Evolutionary conservation across 169 alveolate genomes (phyloP), one percentile per base, ranked within the genome.

Genomic region (Babesia microti): DNA sequence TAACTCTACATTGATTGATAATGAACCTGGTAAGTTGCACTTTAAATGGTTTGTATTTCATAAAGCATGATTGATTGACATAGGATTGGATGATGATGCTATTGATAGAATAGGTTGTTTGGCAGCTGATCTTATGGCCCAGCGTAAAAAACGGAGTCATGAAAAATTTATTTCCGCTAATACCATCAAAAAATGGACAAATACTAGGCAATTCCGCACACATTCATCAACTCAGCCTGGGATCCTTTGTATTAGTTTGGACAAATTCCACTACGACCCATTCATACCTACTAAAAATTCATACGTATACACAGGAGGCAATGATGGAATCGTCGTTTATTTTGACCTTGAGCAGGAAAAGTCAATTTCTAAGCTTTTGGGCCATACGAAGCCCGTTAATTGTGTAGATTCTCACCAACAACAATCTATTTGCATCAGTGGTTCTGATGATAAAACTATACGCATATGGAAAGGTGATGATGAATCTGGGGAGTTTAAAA

Each of bases 251-350:
- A 59, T 76, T 18, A 15, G 67, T 4, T 6, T 76, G 29, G 81
- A 76, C 37, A 39, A 55, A 43, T 35, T 19, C 39, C 41, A 27
- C 26, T 37, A 55, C 29, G 29, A 42, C 12, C 41, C 43, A 26
- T 36, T 71, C 17, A 53, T 58, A 27, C 43, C 46, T 27, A 58
- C 46, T 34, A 52, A 6, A 17, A 72, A 49, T 4, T 63, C 65
- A 39, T 34, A 43, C 43, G 74, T 69, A 48, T 84, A 61, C 30
- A 63, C 91, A 0, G 91, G 91, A 3, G 91, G 91, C 15, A 59
- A 47, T 28, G 91, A 83, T 45, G 89, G 89, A 9, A 41, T 43
- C 24, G 67, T 83, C 12, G 53, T 74, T 22, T 68, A 69, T 44
- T 73, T 78, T 21, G 87, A 83, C 22, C 36, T 81, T 35, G 50